Evolutionary conservation across 495 filamentous ascomycete genomes (phyloP), one percentile per base, ranked within the genome.

Genomic region (Daldinia concentrica): DNA sequence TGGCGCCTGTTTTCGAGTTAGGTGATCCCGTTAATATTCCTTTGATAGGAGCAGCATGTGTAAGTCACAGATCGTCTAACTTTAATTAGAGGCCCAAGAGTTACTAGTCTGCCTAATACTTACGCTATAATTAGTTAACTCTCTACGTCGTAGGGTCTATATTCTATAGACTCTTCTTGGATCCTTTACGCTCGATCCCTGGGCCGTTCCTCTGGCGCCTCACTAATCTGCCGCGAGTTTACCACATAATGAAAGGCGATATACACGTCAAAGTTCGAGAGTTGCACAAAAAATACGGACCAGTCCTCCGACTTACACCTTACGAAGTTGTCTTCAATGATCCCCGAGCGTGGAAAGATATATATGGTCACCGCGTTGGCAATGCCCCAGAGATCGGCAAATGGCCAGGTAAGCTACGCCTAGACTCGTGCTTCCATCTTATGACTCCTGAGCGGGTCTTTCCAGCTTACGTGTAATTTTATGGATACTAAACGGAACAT

Each of bases 331-430:
- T 82, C 0, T 89, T 82, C 74, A 78, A 71, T 4, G 72, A 79
- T 36, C 77, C 85, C 0, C 74, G 81, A 37, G 87, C 86, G 4
- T 89, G 85, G 86, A 82, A 83, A 58, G 85, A 88, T 39, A 87
- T 90, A 51, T 83, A 84, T 74, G 84, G 84, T 29, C 81, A 84
- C 62, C 79, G 74, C 9, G 68, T 57, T 22, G 69, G 55, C 11
- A 74, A 78, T 0, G 78, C 64, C 69, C 75, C 59, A 34, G 79
- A 79, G 63, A 63, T 77, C 29, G 57, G 62, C 56, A 85, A 79
- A 74, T 79, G 68, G 65, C 30, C 66, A 3, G 61, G 74, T 72
- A 64, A 72, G 62, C 29, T 14, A 27, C 50, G 15, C 1, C n/a
- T 19, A 17, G 17, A 19, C 39, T 8, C 6, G 11, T 43, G n/a